These are phyloP conservation scores for Cardamine resedifolia DNA, from an alignment of 345 rosid genomes.

Conservation along the genomic window DNA sequence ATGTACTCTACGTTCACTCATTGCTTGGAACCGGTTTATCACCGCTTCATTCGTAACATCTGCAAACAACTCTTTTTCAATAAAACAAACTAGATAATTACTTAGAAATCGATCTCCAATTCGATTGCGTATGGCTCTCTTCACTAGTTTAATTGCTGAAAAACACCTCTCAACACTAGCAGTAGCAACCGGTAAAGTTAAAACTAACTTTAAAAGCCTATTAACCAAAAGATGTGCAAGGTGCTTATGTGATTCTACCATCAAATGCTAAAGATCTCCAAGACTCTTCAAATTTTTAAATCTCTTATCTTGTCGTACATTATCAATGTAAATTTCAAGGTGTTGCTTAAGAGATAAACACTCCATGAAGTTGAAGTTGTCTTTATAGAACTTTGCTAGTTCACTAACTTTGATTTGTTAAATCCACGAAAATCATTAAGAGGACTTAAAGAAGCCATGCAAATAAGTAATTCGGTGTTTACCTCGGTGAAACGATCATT, in stretches of 20 bases:
- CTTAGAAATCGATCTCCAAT: neutral
- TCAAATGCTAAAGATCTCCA: no score
- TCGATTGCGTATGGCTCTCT: neutral
- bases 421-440: neutral
- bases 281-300: neutral
- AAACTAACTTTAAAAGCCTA: neutral
- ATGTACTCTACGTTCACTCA: no score
- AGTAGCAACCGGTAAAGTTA: neutral
- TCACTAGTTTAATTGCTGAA: neutral
- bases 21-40: no score
- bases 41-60: no score
- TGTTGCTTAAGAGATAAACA: neutral
- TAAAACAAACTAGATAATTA: no score
- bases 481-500: neutral
- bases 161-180: neutral
- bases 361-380: neutral
- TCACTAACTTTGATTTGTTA: neutral
- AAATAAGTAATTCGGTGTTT: neutral
- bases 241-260: neutral
- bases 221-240: neutral
- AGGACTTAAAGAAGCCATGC: neutral
- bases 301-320: neutral
- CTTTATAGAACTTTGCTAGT: neutral
- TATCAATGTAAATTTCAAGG: neutral
- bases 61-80: no score